A percentile compares a stretch with the other conserved stretches of the same genome.
Evolutionary conservation across 345 rosid species (phyloP).

Genomic region (Gossypioides kirkii): DNA sequence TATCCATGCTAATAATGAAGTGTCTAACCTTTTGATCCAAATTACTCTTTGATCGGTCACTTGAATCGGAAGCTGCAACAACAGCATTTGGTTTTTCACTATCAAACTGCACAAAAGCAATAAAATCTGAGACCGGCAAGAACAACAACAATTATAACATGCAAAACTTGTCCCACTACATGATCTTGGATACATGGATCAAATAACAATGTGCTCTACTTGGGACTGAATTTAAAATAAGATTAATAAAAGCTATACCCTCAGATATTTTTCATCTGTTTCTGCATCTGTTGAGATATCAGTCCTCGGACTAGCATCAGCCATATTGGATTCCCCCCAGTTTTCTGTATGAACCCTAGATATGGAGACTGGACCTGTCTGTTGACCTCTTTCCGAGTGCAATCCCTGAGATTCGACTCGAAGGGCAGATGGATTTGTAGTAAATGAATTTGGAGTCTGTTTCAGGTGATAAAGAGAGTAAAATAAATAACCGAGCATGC

Average conservation of each 20-base stretch:
- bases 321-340: constrained; percentile 60
- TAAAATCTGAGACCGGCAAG: constrained; percentile 12
- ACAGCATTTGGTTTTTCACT: constrained; percentile 40
- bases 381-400: constrained; percentile 33
- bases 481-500: not conserved
- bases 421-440: constrained; percentile 18
- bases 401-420: constrained; percentile 29
- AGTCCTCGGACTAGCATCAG: constrained; percentile 88
- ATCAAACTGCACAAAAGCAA: constrained; percentile 49
- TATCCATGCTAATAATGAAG: constrained; percentile 12
- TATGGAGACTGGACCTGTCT: constrained; percentile 27
- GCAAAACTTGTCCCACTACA: not conserved
- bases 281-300: constrained; percentile 89
- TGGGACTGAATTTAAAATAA: not conserved
- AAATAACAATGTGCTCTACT: not conserved
- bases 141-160: constrained; percentile 5
- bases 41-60: constrained; percentile 87
- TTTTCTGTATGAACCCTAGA: constrained; percentile 40
- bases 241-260: constrained; percentile 37
- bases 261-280: constrained; percentile 78
- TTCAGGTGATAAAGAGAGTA: not conserved
- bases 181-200: not conserved
- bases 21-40: constrained; percentile 82
- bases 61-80: constrained; percentile 69
- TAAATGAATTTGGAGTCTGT: constrained; percentile 24